Evolutionary conservation across 345 rosid species (phyloP).

Genomic region (Arabis alpina): DNA sequence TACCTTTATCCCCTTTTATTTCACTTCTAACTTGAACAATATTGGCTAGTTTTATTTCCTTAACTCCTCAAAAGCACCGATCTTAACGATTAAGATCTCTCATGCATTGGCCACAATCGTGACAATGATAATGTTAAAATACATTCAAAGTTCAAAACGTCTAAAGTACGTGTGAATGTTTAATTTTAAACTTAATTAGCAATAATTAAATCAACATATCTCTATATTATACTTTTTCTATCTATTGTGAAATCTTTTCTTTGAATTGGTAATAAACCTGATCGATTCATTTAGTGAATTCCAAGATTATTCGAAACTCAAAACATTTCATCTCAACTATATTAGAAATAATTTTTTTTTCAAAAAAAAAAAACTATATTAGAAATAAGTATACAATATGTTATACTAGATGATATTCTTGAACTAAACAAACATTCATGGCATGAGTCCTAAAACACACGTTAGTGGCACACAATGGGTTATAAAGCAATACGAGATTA

Average conservation of each 20-base stretch:
- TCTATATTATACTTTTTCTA: neutral
- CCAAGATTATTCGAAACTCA: neutral
- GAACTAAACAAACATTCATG: neutral
- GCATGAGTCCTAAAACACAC: neutral
- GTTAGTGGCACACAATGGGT: no score
- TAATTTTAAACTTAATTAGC: neutral
- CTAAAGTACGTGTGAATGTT: neutral
- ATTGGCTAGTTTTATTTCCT: conserved; percentile 15
- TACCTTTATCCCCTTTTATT: conserved; percentile 39
- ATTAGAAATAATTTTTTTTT: no score
- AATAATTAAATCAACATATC: neutral
- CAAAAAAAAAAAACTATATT: neutral
- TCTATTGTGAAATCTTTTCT: neutral
- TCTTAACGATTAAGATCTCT: conserved; percentile 26
- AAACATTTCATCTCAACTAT: neutral
- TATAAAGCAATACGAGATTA: no score
- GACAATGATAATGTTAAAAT: neutral
- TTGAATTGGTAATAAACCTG: neutral
- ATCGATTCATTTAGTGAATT: neutral
- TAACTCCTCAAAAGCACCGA: conserved; percentile 35
- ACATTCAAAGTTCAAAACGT: conserved; percentile 1
- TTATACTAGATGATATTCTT: no score
- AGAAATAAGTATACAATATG: neutral
- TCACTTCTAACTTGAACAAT: conserved; percentile 22
- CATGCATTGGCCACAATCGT: conserved; percentile 26